Evolutionary conservation across 306 rosid genomes (phyloP), one percentile per base, ranked within the genome.

Genomic region (Chamaecrista fasciculata): DNA sequence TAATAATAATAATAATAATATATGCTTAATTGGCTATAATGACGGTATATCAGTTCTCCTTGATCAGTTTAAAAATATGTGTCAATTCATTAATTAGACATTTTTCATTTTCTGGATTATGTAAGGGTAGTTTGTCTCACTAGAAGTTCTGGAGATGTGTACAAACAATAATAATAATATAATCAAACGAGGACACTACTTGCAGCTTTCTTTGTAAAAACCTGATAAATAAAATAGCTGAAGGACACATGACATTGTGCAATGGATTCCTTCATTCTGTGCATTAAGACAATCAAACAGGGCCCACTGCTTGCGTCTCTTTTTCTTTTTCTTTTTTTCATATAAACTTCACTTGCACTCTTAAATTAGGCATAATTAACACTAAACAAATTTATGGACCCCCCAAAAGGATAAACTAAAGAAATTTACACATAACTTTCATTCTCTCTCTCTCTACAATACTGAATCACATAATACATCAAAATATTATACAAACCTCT

Each of bases 251-350:
- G 49, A 11, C 16, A 10, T n/a, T n/a, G n/a, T n/a, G n/a, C 57
- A 47, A 10, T n/a, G 24, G 31, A 57, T 23, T 52, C 56, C 52
- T 61, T 56, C 6, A 0, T 57, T 11, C 47, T 21, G 66, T 53
- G 26, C 19, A 49, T 24, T 50, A 51, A 34, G 75, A 68, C 77
- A 76, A 64, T 60, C 28, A 18, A 33, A 71, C 59, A 37, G 67
- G 51, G 23, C 68, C 65, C 74, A 51, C 77, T 48, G 57, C n/a
- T 78, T 73, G 65, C 80, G 74, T 74, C 79, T 34, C 18, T 28
- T 28, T 39, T n/a, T 57, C n/a, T 33, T 33, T 37, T 53, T 67
- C 2, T 14, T 66, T 14, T n/a, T n/a, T 0, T 3, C 3, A 1
- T 60, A 10, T n/a, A n/a, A n/a, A 4, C 34, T 12, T 39, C 31